These are phyloP conservation scores for Boeremia exigua DNA, from an alignment of 2,329 filamentous ascomycete species.

Conservation along the genomic window DNA sequence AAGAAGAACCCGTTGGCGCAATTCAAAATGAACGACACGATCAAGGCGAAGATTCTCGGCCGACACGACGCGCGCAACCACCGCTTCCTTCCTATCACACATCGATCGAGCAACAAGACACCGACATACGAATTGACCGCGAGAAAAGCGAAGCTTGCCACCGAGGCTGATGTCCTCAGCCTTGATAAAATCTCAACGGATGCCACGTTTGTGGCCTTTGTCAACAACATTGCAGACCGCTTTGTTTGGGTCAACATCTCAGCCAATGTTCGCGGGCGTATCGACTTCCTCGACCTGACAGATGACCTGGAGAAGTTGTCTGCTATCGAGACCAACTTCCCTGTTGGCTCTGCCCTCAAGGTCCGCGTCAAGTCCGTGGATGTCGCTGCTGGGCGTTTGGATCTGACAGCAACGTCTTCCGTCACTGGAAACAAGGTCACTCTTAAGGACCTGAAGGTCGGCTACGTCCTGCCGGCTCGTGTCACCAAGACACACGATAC, in stretches of 20 bases:
- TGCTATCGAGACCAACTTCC: slow-evolving; percentile 80
- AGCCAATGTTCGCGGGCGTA: slow-evolving; percentile 83
- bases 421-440: slow-evolving; percentile 63
- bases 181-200: slow-evolving; percentile 76
- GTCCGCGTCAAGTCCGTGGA: slow-evolving; percentile 81
- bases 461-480: slow-evolving; percentile 81
- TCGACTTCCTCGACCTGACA: slow-evolving; percentile 82
- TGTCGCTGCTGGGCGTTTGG: slow-evolving; percentile 73
- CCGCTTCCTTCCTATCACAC: slow-evolving; percentile 88
- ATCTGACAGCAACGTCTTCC: slow-evolving; percentile 79
- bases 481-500: slow-evolving; percentile 87
- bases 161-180: slow-evolving; percentile 68
- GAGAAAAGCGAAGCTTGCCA: slow-evolving; percentile 66
- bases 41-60: slow-evolving; percentile 80
- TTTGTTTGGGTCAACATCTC: slow-evolving; percentile 91
- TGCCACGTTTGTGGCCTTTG: slow-evolving; percentile 77
- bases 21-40: slow-evolving; percentile 73
- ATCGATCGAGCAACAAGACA: slow-evolving; percentile 75
- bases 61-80: slow-evolving; percentile 90
- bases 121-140: slow-evolving; percentile 85
- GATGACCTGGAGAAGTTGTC: slow-evolving; percentile 82
- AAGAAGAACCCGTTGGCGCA: slow-evolving; percentile 78
- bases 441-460: slow-evolving; percentile 74
- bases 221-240: slow-evolving; percentile 85
- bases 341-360: slow-evolving; percentile 84